Percentiles rank a stretch among this genome's conserved stretches.
These are phyloP conservation scores for Aspergillus udagawae DNA, from an alignment of 2,329 filamentous ascomycete species.

Conservation along the genomic window DNA sequence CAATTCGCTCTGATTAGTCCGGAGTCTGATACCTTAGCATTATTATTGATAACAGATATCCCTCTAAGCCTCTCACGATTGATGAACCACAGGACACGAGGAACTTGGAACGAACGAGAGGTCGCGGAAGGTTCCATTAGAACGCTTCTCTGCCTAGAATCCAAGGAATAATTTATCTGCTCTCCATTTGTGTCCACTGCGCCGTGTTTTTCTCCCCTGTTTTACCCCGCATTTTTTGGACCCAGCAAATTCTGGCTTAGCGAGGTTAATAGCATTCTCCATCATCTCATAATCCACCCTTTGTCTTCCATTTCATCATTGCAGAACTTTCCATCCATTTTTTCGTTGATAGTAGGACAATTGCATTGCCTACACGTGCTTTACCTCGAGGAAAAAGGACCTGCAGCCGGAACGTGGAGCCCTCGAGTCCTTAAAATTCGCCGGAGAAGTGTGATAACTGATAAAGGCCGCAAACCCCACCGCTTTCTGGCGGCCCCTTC, in stretches of 20 bases:
- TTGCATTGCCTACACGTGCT: not conserved
- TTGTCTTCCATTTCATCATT: not conserved
- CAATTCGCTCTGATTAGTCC: not conserved
- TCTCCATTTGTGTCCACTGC: too few species aligned
- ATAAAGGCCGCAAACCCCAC: slow-evolving; percentile 25
- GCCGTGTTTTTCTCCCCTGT: not conserved
- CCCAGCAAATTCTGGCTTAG: not conserved
- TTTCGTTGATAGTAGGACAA: slow-evolving; percentile 5
- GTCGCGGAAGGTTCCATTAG: not conserved
- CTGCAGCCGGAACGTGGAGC: not conserved
- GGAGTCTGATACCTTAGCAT: slow-evolving; percentile 7
- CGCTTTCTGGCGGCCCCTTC: slow-evolving; percentile 32
- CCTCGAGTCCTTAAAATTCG: not conserved
- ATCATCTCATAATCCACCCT: slow-evolving; percentile 2
- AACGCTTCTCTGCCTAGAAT: not conserved
- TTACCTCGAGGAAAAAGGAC: not conserved
- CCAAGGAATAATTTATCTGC: not conserved
- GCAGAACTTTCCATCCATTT: not conserved
- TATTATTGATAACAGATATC: slow-evolving; percentile 15
- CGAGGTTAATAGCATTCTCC: not conserved
- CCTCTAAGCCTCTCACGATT: not conserved
- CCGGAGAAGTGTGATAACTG: slow-evolving; percentile 17
- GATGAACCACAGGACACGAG: not conserved
- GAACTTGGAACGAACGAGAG: not conserved
- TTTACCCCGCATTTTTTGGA: slow-evolving; percentile 26